Evolutionary conservation across 129 eudicot genomes (phyloP), one percentile per base, ranked within the genome.

Genomic region (Artemisia tridentata): DNA sequence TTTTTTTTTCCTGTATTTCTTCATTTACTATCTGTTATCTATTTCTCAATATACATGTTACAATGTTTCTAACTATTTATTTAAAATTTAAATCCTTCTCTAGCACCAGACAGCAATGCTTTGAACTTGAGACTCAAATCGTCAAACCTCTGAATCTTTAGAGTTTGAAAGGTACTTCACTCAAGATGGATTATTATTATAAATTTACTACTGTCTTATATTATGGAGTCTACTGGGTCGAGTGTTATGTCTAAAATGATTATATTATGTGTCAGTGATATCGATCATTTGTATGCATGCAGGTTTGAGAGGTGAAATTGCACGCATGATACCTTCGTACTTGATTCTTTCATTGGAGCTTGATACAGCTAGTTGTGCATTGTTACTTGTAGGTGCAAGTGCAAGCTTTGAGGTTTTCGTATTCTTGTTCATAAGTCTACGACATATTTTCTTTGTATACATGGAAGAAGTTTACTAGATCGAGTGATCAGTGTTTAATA

Each of bases 381-480:
- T 63, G 50, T 70, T 45, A 64, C 75, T 76, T 76, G 75, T 58
- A 75, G 20, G 74, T 75, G 60, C 69, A 75, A 75, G 80, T 59
- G 41, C 31, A 57, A 57, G 80, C 56, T 69, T 76, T 23, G 58
- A 68, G 70, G 58, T 69, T 58, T 43, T 51, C 52, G 71, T n/a
- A 52, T 77, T 69, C 31, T 62, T 46, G 55, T 38, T 63, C 43
- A 69, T 50, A 47, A 11, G 45, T 61, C 63, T 7, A 31, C 25
- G 45, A 38, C 8, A 7, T 57, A 41, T 61, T 68, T 65, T 6
- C 9, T 54, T 43, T 50, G 57, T 69, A 53, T 25, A 27, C 60
- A 67, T 59, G 46, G 48, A 31, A n/a, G 60, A 51, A 68, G 29
- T n/a, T 69, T 72, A 69, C 70, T n/a, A 51, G n/a, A 38, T 27